Evolutionary conservation across 495 filamentous ascomycete genomes (phyloP).

Genomic region (Hyphodiscus hymeniophilus): DNA sequence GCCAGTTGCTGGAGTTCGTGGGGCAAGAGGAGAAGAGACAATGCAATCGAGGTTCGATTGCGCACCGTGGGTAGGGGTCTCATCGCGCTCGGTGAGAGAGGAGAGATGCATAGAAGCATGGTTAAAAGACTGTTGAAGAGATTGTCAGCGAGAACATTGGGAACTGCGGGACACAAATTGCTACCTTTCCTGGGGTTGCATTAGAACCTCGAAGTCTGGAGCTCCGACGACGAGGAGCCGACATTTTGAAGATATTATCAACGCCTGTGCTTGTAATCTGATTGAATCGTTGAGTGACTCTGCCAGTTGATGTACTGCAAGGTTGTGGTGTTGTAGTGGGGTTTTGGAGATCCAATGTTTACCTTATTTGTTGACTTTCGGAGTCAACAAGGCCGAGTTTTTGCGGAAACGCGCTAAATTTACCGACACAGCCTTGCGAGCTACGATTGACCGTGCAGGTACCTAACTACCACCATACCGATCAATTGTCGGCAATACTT

Average conservation of each 20-base stretch:
- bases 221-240: constrained; percentile 21
- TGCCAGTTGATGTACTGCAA: background rate
- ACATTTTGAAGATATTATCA: constrained; percentile 10
- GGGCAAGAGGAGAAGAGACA: constrained; percentile 14
- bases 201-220: constrained; percentile 15
- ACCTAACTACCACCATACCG: no score
- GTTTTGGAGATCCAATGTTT: no score
- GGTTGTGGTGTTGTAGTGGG: background rate
- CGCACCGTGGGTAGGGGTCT: constrained; percentile 8
- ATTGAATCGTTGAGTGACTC: no score
- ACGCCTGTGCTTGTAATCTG: no score
- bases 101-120: constrained; percentile 15
- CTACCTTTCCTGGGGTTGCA: constrained; percentile 22
- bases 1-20: constrained; percentile 19
- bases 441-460: no score
- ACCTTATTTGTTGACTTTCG: no score
- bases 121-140: constrained; percentile 8
- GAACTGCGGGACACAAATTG: background rate
- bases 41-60: constrained; percentile 16
- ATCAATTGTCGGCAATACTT: no score
- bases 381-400: no score
- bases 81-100: constrained; percentile 20
- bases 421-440: no score
- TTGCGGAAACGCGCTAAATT: no score
- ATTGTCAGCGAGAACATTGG: constrained; percentile 2